A percentile compares a stretch with the other conserved stretches of the same genome.
These are phyloP conservation scores for Saraca asoca DNA, from an alignment of 331 rosid genomes.

Conservation along the genomic window DNA sequence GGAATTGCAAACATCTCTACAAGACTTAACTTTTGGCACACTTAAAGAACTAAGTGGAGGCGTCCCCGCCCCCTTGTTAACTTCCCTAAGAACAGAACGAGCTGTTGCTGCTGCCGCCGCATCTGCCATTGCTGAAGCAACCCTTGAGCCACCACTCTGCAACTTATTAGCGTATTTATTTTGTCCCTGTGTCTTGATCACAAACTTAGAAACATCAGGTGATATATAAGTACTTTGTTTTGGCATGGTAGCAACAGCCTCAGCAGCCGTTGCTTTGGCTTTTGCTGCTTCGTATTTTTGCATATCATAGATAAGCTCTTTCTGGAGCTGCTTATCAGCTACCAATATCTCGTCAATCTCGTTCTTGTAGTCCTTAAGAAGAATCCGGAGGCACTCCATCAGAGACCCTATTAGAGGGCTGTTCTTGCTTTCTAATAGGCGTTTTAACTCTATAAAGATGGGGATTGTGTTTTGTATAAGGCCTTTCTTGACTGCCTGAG, in stretches of 20 bases:
- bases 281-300: conserved; percentile 71
- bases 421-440: conserved; percentile 80
- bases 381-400: conserved; percentile 89
- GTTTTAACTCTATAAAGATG: conserved; percentile 85
- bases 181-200: conserved; percentile 31
- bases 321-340: conserved; percentile 95
- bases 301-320: conserved; percentile 81
- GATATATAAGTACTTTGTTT: conserved; percentile 42
- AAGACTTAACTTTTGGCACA: conserved; percentile 73
- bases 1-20: conserved; percentile 30
- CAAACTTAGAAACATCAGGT: conserved; percentile 38
- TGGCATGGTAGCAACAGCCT: conserved; percentile 50
- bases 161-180: conserved; percentile 8
- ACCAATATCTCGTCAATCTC: conserved; percentile 84
- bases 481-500: conserved; percentile 79
- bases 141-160: conserved; percentile 41
- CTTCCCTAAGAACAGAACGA: conserved; percentile 77
- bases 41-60: conserved; percentile 60
- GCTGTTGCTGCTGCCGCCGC: conserved; percentile 78
- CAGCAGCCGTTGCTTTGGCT: conserved; percentile 66
- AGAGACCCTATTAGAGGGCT: conserved; percentile 87
- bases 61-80: conserved; percentile 63
- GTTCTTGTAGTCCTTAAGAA: conserved; percentile 87
- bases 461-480: conserved; percentile 87
- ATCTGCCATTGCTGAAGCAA: conserved; percentile 84